Conservation (phyloP, 345 rosid species). For the Populus tremula region DNA sequence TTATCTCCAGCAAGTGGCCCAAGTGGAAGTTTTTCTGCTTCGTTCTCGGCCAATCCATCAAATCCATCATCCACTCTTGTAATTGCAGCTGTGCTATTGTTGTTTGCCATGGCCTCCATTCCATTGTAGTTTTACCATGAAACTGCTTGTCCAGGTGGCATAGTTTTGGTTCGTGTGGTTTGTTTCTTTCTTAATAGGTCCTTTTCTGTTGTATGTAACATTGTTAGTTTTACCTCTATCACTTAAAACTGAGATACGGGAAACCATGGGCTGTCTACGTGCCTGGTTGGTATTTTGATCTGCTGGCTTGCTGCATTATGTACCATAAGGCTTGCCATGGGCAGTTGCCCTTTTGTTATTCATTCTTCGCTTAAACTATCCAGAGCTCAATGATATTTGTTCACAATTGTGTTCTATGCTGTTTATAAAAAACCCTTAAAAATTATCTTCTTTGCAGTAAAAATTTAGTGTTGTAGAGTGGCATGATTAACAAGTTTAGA, state of each 20-base stretch:
- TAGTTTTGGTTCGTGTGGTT: conserved; percentile 17
- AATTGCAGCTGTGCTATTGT: conserved; percentile 16
- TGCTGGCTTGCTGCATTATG: not conserved
- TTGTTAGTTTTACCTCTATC: conserved; percentile 3
- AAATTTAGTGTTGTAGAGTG: not conserved
- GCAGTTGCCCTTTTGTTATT: not conserved
- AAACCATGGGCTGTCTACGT: not conserved
- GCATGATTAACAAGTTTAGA: not conserved
- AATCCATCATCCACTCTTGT: conserved; percentile 31
- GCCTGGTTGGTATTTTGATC: conserved; percentile 2
- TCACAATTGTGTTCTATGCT: not conserved
- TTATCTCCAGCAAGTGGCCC: conserved; percentile 55
- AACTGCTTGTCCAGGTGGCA: conserved; percentile 6
- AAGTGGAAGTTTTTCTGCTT: conserved; percentile 47
- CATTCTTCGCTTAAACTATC: not conserved
- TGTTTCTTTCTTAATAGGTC: conserved; percentile 13
- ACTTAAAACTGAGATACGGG: conserved; percentile 8
- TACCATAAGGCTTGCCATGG: not conserved
- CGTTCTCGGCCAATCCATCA: conserved; percentile 38
- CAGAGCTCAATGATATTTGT: not conserved
- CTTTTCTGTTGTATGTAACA: conserved; percentile 20
- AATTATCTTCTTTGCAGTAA: not conserved
- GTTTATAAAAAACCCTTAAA: not conserved
- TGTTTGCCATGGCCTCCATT: conserved; percentile 26
- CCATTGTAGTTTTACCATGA: conserved; percentile 27